Conservation (phyloP, 805 yeast genomes). For the Schizosaccharomyces osmophilus region DNA sequence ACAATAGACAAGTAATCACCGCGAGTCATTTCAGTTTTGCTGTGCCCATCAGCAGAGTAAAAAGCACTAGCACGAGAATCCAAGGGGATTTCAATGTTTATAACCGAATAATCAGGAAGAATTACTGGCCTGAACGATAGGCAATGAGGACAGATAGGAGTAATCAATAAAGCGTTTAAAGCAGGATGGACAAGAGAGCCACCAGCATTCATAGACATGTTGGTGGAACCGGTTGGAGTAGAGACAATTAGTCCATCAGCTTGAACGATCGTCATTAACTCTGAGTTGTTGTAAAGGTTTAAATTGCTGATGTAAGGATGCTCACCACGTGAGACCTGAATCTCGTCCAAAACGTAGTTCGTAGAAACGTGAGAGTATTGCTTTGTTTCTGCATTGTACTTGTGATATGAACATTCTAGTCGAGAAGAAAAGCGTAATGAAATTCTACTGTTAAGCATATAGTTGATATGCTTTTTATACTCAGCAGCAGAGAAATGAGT, state of each 20-base stretch:
- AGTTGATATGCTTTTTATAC: neutral
- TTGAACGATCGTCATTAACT: constrained; percentile 5
- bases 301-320: neutral
- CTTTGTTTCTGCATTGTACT: neutral
- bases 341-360: neutral
- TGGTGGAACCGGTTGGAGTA: neutral
- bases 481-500: neutral
- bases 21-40: constrained; percentile 48
- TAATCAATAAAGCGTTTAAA: constrained; percentile 72
- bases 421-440: neutral
- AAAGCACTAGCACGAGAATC: constrained; percentile 76
- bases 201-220: constrained; percentile 19
- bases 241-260: constrained; percentile 10
- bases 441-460: neutral
- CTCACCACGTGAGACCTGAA: constrained; percentile 5
- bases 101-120: constrained; percentile 74
- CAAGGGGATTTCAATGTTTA: constrained; percentile 57
- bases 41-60: constrained; percentile 90
- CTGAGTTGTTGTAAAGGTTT: neutral
- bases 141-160: constrained; percentile 86
- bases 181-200: constrained; percentile 89
- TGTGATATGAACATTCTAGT: neutral
- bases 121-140: constrained; percentile 77
- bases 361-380: constrained; percentile 7
- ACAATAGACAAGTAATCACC: constrained; percentile 72